Percentiles rank a stretch among this genome's conserved stretches.
These are phyloP conservation scores for Ceraceosorus guamensis DNA, from an alignment of 1,284 basidiomycete genomes.

Conservation along the genomic window DNA sequence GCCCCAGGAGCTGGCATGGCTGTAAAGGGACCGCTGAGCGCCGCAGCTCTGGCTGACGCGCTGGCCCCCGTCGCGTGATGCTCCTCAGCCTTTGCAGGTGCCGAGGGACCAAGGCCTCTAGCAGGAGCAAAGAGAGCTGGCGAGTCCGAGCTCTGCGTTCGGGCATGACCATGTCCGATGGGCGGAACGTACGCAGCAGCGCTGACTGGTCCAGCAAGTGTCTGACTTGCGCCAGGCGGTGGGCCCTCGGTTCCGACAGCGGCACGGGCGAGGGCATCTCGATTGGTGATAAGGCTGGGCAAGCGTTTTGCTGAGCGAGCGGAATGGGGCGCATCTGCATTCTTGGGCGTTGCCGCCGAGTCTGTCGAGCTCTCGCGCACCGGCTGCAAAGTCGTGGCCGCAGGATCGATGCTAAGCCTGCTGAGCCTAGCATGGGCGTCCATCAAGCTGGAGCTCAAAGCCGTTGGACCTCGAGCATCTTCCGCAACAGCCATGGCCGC, in stretches of 20 bases:
- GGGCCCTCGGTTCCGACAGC: constrained; percentile 6
- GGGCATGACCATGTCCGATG: constrained; percentile 29
- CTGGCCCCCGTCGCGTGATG: no score
- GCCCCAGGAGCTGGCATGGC: constrained; percentile 4
- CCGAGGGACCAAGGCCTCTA: no score
- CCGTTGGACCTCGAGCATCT: no score
- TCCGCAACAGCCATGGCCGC: no score
- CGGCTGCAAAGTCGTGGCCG: background rate
- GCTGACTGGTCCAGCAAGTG: constrained; percentile 14
- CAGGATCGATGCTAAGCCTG: constrained; percentile 4
- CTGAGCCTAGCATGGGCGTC: constrained; percentile 13
- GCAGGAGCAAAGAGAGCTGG: no score
- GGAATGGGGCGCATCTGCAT: no score
- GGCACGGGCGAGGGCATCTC: constrained; percentile 24
- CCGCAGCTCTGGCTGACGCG: no score
- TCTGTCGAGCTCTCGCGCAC: background rate
- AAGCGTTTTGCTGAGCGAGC: constrained; percentile 21
- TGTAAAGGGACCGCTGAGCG: background rate
- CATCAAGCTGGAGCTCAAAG: background rate
- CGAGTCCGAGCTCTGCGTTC: constrained; percentile 4
- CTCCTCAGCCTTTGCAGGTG: no score
- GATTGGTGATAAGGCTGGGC: constrained; percentile 33
- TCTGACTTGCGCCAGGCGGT: background rate
- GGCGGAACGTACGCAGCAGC: constrained; percentile 29
- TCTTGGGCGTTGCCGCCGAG: constrained; percentile 9